Percentiles rank a stretch among this genome's conserved stretches.
Conservation (phyloP, 2,329 filamentous ascomycete genomes). For the Cryphonectria nitschkei region DNA sequence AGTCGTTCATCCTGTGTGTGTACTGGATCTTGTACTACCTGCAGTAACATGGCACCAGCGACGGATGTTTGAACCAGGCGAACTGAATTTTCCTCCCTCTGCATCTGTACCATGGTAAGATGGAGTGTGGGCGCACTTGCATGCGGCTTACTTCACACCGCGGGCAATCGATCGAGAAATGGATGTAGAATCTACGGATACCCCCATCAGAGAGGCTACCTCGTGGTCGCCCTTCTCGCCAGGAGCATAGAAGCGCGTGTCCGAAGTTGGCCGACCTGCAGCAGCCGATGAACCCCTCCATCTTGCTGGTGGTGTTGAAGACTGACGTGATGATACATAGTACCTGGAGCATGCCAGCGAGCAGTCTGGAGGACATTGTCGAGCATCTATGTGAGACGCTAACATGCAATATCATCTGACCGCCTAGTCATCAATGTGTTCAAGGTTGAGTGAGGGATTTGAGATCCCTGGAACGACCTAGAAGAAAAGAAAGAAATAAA, state of each 20-base stretch:
- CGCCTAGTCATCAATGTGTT: not conserved
- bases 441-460: slow-evolving; percentile 3
- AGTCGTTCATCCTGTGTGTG: not conserved
- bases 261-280: not conserved
- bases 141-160: not conserved
- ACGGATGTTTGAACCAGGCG: not conserved
- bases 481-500: not conserved
- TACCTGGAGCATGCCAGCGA: not conserved
- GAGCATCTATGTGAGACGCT: not conserved
- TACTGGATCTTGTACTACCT: not conserved
- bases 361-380: not conserved
- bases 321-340: not conserved
- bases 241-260: not conserved
- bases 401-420: not conserved
- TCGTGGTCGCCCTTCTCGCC: not conserved
- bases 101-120: not conserved
- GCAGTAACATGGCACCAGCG: not conserved
- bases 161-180: not conserved
- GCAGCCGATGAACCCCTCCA: not conserved
- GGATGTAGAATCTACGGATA: not conserved
- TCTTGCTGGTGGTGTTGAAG: not conserved
- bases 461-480: slow-evolving; percentile 1
- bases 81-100: not conserved
- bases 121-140: not conserved
- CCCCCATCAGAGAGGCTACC: not conserved